Evolutionary conservation across 2,329 filamentous ascomycete species (phyloP).

Genomic region (Zasmidium angulare): DNA sequence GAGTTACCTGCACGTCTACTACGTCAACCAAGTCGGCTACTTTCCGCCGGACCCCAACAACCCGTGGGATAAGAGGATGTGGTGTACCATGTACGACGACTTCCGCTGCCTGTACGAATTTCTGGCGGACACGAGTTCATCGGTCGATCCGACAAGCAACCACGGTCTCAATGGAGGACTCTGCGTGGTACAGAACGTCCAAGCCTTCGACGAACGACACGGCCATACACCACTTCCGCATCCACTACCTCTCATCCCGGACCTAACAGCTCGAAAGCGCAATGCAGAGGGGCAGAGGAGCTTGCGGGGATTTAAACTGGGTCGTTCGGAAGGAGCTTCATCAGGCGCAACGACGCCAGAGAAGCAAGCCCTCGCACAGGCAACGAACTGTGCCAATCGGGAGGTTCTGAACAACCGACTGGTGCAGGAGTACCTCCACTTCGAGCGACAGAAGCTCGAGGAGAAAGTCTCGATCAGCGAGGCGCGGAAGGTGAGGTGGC

Average conservation of each 20-base stretch:
- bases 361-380: slow-evolving; percentile 53
- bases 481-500: slow-evolving; percentile 75
- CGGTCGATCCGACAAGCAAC: slow-evolving; percentile 22
- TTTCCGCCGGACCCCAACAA: slow-evolving; percentile 62
- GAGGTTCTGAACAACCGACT: slow-evolving; percentile 48
- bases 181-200: slow-evolving; percentile 67
- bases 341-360: slow-evolving; percentile 35
- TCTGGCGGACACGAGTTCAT: slow-evolving; percentile 62
- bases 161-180: slow-evolving; percentile 61
- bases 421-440: slow-evolving; percentile 67
- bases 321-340: background rate
- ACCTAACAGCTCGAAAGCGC: slow-evolving; percentile 29
- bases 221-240: slow-evolving; percentile 61
- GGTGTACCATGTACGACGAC: slow-evolving; percentile 64
- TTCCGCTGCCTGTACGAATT: slow-evolving; percentile 71
- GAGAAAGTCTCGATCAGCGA: slow-evolving; percentile 63
- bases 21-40: slow-evolving; percentile 66
- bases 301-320: slow-evolving; percentile 9
- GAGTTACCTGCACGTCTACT: slow-evolving; percentile 65
- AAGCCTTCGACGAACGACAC: slow-evolving; percentile 64
- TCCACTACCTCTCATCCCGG: slow-evolving; percentile 67
- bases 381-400: slow-evolving; percentile 47
- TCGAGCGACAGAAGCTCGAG: slow-evolving; percentile 63
- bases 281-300: slow-evolving; percentile 28
- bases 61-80: slow-evolving; percentile 59